phyloP scores from a whole-genome alignment of 2,329 filamentous ascomycete genomes.

The Tolypocladium sp. region DNA sequence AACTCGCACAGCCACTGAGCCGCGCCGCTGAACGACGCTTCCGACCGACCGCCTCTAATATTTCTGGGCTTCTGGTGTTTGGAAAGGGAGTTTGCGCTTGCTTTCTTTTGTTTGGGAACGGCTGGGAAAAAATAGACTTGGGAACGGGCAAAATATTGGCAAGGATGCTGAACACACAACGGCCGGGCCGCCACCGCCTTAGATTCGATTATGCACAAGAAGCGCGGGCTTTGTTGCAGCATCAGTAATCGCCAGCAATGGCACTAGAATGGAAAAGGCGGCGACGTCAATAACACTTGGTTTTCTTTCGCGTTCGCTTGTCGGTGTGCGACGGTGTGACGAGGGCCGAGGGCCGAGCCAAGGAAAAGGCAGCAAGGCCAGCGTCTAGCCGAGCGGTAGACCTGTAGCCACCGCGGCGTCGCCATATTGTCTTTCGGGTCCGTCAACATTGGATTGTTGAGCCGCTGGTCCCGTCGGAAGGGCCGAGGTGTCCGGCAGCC shows the following conservation, averaged over 20 bases:
- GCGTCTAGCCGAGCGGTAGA: background rate
- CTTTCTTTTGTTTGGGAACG: background rate
- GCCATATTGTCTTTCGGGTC: background rate
- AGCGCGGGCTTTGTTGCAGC: background rate
- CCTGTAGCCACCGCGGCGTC: background rate
- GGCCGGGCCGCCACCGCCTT: background rate
- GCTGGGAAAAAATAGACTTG: slow-evolving; percentile 1
- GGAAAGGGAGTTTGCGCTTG: background rate
- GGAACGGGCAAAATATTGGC: background rate
- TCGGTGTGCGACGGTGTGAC: background rate
- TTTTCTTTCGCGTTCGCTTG: background rate
- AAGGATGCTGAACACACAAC: background rate
- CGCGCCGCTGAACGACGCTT: background rate
- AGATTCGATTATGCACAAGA: background rate
- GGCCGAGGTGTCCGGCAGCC: background rate
- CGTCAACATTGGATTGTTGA: background rate
- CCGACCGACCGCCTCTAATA: background rate
- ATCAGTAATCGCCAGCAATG: background rate
- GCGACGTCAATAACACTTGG: background rate
- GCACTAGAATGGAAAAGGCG: background rate
- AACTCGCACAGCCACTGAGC: background rate
- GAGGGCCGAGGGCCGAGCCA: too few species aligned
- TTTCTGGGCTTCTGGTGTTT: background rate
- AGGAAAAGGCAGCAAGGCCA: background rate
- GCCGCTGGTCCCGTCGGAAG: background rate